These are phyloP conservation scores for Claviceps sp. DNA, from an alignment of 2,329 filamentous ascomycete species.

Conservation along the genomic window DNA sequence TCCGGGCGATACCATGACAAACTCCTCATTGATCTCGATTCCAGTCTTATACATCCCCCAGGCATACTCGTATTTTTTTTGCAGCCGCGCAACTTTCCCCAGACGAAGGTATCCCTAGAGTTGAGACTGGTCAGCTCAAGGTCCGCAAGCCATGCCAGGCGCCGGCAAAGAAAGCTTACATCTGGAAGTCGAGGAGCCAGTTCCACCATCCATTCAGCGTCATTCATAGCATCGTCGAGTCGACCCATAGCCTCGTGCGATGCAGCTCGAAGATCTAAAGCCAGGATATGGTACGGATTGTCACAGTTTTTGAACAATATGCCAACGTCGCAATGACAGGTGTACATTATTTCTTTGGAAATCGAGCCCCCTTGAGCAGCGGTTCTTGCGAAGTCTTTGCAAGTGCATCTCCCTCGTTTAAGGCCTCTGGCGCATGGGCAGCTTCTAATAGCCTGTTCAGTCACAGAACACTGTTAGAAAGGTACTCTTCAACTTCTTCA, in stretches of 20 bases:
- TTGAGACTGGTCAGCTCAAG: neutral
- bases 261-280: conserved; percentile 27
- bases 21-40: conserved; percentile 19
- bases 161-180: conserved; percentile 13
- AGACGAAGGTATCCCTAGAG: conserved; percentile 28
- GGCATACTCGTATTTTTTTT: conserved; percentile 24
- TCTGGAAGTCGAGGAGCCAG: conserved; percentile 27
- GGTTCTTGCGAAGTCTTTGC: conserved; percentile 19
- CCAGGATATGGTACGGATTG: conserved; percentile 23
- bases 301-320: conserved; percentile 19
- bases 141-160: no score
- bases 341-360: conserved; percentile 27
- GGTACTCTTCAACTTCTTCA: neutral
- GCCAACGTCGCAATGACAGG: conserved; percentile 22
- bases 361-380: conserved; percentile 21
- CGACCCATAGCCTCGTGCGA: conserved; percentile 25
- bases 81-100: conserved; percentile 24
- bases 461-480: neutral
- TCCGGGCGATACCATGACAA: conserved; percentile 16
- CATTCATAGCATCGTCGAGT: conserved; percentile 23
- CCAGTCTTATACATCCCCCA: conserved; percentile 27
- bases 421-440: conserved; percentile 21
- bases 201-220: conserved; percentile 31
- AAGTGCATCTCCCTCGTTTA: conserved; percentile 13
- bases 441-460: conserved; percentile 21